Evolutionary conservation across 179 eudicot genomes (phyloP).

Genomic region (Beta corolliflora): DNA sequence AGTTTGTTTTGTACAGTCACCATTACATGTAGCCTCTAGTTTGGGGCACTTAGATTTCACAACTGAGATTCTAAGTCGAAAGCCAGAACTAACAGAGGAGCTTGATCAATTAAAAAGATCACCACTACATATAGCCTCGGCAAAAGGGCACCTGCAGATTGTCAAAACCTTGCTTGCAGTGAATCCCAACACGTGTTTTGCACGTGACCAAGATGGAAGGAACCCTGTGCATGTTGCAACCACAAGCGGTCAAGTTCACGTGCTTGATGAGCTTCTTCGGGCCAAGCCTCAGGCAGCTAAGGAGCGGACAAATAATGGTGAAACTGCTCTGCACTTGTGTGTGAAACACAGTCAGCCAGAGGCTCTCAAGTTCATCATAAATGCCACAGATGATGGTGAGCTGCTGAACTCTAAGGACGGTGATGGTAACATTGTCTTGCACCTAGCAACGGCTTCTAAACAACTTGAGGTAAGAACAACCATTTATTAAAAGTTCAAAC

Average conservation of each 20-base stretch:
- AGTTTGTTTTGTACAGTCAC: background rate
- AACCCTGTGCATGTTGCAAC: conserved; percentile 21
- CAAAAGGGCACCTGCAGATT: conserved; percentile 36
- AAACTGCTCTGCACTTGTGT: conserved; percentile 50
- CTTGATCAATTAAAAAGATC: conserved; percentile 14
- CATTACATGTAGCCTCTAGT: conserved; percentile 11
- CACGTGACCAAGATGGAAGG: conserved; percentile 34
- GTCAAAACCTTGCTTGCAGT: conserved; percentile 19
- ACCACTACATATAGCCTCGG: conserved; percentile 41
- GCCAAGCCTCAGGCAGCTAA: conserved; percentile 1
- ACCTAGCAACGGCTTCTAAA: conserved; percentile 47
- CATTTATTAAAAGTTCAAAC: too few species aligned
- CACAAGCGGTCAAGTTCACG: background rate
- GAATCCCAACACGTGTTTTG: conserved; percentile 33
- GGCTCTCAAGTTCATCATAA: conserved; percentile 36
- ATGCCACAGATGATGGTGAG: conserved; percentile 30
- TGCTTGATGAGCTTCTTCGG: conserved; percentile 15
- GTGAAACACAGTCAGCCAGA: conserved; percentile 38
- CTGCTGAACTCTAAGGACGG: conserved; percentile 38
- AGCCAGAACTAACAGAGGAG: conserved; percentile 5
- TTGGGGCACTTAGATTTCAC: conserved; percentile 11
- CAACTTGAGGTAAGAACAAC: conserved; percentile 7
- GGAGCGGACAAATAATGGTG: conserved; percentile 28
- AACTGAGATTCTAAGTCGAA: background rate
- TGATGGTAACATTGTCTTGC: conserved; percentile 38